Evolutionary conservation across 2,329 filamentous ascomycete species (phyloP), one percentile per base, ranked within the genome.

Genomic region (Calonectria fujianensis): DNA sequence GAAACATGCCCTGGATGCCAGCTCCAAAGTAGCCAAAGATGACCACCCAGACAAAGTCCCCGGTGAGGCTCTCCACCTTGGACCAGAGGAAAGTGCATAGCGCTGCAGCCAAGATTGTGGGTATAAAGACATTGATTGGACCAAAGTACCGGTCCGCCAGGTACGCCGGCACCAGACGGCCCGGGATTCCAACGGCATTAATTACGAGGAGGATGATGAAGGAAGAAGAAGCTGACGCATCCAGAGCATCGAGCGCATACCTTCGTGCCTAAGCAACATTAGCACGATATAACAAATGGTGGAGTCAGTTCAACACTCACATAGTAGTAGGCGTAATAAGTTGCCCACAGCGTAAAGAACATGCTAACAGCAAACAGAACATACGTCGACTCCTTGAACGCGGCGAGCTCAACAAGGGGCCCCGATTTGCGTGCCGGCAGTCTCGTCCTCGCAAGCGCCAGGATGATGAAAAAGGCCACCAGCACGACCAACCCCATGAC

Each of bases 1-100:
- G 93, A 78, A 94, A 94, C 14, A 95, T 81, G 9, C 89, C 89
- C 83, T 94, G 93, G 61, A 94, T 90, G 0, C 88, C 91, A 0
- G 92, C 92, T 0, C 89, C 91, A 2, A 89, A 89, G 63, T 94
- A 86, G 1, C 94, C 94, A 80, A 93, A 94, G 71, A 93, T 87
- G 0, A 88, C 85, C 0, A 90, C 85, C 88, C 94, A 95, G 1
- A 86, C 87, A 79, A 94, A 94, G 29, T 79, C 78, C 1, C 77
- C 82, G 0, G 79, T 68, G 0, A 84, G 75, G 7, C 75, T 78
- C 6, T 77, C 70, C 0, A 93, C 89, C 0, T 87, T 88, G 0
- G 89, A 86, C 92, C 92, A 94, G 31, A 86, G 87, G 35, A 82
- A 85, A 39, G 91, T 82, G 64, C 80, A 82, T 18, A 91, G 80